Evolutionary conservation across 2,329 filamentous ascomycete species (phyloP).

Genomic region (Magnaporthiopsis incrustans): DNA sequence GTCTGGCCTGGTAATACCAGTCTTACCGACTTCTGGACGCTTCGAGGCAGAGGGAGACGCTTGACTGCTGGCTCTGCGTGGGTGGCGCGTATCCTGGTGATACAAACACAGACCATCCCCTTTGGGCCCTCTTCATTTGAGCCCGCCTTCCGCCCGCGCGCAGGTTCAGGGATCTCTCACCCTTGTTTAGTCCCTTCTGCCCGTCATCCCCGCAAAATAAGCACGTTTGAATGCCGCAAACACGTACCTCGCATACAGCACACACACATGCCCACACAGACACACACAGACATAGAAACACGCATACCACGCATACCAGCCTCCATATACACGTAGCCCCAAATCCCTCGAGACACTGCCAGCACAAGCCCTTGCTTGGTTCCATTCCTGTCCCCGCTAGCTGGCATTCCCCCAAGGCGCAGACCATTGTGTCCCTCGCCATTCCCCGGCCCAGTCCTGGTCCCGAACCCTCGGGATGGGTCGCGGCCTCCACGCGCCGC

Average conservation of each 20-base stretch:
- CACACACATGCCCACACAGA: not conserved
- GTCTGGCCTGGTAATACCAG: not conserved
- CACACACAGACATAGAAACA: no score
- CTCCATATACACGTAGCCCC: not conserved
- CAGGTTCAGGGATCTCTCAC: not conserved
- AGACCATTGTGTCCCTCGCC: not conserved
- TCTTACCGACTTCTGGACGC: not conserved
- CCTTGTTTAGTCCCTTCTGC: not conserved
- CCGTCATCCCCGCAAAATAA: not conserved
- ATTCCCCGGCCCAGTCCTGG: not conserved
- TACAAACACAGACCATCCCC: not conserved
- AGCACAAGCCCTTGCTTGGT: no score
- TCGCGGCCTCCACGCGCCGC: not conserved
- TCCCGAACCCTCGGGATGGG: not conserved
- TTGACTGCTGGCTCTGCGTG: not conserved
- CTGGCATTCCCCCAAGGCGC: no score
- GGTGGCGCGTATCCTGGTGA: not conserved
- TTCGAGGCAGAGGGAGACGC: not conserved
- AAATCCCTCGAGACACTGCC: no score
- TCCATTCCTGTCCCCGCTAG: no score
- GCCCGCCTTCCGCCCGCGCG: no score
- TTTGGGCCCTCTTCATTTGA: not conserved
- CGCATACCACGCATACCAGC: not conserved
- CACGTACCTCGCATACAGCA: no score
- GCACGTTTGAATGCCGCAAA: not conserved